Conservation (phyloP, 1,284 basidiomycete genomes). For the Trametes versicolor region DNA sequence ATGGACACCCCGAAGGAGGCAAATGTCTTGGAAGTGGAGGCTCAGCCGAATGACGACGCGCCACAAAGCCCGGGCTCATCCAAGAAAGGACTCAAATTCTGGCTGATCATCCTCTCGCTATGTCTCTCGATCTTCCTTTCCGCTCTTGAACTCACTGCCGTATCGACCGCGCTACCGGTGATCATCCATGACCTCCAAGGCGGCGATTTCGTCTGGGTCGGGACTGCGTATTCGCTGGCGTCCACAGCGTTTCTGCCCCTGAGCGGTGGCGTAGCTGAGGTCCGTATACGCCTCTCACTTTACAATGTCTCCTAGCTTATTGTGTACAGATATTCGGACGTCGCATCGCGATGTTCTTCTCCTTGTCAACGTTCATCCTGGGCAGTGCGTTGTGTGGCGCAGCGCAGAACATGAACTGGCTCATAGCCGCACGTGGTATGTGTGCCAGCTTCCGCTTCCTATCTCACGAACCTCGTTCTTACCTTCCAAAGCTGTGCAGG, state of each 20-base stretch:
- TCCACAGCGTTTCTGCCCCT: constrained; percentile 43
- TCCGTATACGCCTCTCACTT: neutral
- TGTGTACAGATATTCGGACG: constrained; percentile 32
- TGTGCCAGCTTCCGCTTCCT: constrained; percentile 46
- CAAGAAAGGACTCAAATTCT: constrained; percentile 19
- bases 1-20: constrained; percentile 5
- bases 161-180: constrained; percentile 34
- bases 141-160: constrained; percentile 28
- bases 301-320: neutral
- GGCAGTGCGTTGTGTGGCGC: constrained; percentile 49
- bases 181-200: constrained; percentile 32
- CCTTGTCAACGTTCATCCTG: constrained; percentile 23
- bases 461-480: constrained; percentile 45
- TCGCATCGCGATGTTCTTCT: constrained; percentile 24
- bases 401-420: constrained; percentile 49
- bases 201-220: constrained; percentile 28
- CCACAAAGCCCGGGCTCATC: neutral
- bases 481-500: constrained; percentile 49
- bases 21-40: neutral
- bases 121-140: constrained; percentile 22
- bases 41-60: neutral
- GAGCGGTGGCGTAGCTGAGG: constrained; percentile 38
- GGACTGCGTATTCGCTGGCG: constrained; percentile 39
- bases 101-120: constrained; percentile 24
- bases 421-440: constrained; percentile 17